Evolutionary conservation across 768 basidiomycete species (phyloP).

Genomic region (Lactarius tabidus): DNA sequence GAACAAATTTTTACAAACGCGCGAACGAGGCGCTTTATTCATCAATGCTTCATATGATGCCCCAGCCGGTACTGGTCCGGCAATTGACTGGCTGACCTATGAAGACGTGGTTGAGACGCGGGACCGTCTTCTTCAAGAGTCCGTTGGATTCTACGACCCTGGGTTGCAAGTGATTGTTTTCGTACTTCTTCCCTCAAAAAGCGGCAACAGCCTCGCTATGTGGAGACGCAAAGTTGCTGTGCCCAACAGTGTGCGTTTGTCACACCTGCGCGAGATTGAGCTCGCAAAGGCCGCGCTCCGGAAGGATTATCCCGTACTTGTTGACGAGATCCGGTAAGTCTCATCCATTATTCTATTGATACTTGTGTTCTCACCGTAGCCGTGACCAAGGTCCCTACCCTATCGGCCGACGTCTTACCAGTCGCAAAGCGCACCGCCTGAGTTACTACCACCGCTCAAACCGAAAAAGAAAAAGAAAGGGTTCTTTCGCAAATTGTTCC

Average conservation of each 20-base stretch:
- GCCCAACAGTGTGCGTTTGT: constrained; percentile 18
- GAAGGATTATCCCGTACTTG: constrained; percentile 21
- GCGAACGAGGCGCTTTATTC: constrained; percentile 26
- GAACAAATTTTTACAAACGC: constrained; percentile 24
- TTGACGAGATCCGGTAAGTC: constrained; percentile 23
- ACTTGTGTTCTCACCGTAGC: background rate
- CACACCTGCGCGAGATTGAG: constrained; percentile 19
- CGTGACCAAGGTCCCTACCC: constrained; percentile 10
- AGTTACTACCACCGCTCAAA: background rate
- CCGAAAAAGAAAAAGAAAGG: constrained; percentile 26
- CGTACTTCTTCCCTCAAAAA: constrained; percentile 27
- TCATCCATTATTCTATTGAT: background rate
- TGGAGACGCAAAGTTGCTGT: constrained; percentile 26
- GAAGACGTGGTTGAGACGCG: constrained; percentile 22
- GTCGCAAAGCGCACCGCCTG: background rate
- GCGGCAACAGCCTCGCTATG: constrained; percentile 28
- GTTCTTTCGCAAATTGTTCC: constrained; percentile 25
- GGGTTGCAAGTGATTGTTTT: constrained; percentile 22
- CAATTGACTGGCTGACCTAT: constrained; percentile 25
- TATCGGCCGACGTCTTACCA: constrained; percentile 10
- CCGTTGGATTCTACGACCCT: constrained; percentile 26
- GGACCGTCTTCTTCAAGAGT: constrained; percentile 25
- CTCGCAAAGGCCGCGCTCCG: constrained; percentile 24
- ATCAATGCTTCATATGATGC: constrained; percentile 22
- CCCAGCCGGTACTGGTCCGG: constrained; percentile 1